Base-by-base conservation (phyloP, 202 grass and related monocot genomes). In the Musa balbisiana region DNA sequence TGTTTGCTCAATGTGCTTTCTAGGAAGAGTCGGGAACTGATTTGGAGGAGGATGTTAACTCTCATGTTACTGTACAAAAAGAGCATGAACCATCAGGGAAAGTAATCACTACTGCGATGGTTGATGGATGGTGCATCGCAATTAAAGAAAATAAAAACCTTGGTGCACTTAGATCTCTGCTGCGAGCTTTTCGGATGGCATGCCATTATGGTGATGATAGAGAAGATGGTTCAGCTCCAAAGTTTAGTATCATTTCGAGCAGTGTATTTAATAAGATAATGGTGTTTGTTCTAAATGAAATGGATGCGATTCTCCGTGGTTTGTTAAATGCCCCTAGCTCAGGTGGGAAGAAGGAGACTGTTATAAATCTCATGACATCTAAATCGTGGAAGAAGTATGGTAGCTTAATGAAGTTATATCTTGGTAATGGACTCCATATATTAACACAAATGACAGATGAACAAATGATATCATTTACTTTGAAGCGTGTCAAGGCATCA, bases 391-490 rank as follows among this genome's bases (percentile, higher is more conserved):
- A 89, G 78, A 82, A 79, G 72, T 77, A 93, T 86, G 93, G 88
- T 6, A 87, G 80, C 73, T 87, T 97, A 62, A 89, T 97, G 90
- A 87, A 86, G 72, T 73, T 89, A 27, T 97, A 91, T 89, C 90
- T 97, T 83, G 74, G 74, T 53, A 97, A 89, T 63, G 90, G 90
- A 60, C 89, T 93, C 67, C 84, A 91, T 91, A 93, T 97, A 80
- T 79, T 97, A 82, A 93, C 85, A 69, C 88, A 97, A 68, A 93
- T 97, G 90, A 97, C 93, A 43, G 88, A 97, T 84, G 93, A 97
- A 54, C 86, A 93, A 68, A 97, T 97, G 93, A 89, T 97, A 67
- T 85, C 88, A 73, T 97, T 91, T 87, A 93, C 93, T 50, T 79
- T 97, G 79, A 90, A 89, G 64, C 88, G 90, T 81, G 79, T 93